phyloP scores from a whole-genome alignment of 768 basidiomycete genomes.

The Boletus vermiculosoides region DNA sequence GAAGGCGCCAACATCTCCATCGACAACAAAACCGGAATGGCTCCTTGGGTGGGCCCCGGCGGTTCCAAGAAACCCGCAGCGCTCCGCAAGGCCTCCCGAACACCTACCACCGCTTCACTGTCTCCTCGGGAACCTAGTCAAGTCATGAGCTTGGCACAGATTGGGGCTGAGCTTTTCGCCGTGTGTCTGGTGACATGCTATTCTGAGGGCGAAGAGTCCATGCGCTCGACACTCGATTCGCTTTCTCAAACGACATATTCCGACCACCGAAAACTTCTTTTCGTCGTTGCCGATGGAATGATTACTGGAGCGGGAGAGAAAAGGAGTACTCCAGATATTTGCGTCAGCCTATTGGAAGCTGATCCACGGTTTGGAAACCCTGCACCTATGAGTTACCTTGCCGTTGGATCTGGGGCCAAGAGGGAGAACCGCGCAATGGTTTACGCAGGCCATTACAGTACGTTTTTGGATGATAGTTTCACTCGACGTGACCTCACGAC shows the following conservation, averaged over 20 bases:
- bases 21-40: constrained; percentile 87
- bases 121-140: constrained; percentile 45
- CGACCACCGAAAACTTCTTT: constrained; percentile 87
- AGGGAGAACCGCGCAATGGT: constrained; percentile 94
- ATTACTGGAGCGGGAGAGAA: constrained; percentile 98
- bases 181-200: constrained; percentile 98
- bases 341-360: constrained; percentile 85
- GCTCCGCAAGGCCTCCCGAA: constrained; percentile 35
- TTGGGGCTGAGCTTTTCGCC: constrained; percentile 92
- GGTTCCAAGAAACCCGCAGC: constrained; percentile 53
- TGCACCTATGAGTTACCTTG: constrained; percentile 87
- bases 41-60: constrained; percentile 81
- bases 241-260: constrained; percentile 90
- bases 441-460: constrained; percentile 99
- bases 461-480: constrained; percentile 32
- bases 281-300: constrained; percentile 97
- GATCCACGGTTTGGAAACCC: constrained; percentile 97
- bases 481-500: not conserved
- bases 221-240: constrained; percentile 89
- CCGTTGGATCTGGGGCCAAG: constrained; percentile 89
- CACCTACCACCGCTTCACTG: constrained; percentile 47
- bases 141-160: constrained; percentile 78
- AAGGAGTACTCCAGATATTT: constrained; percentile 93
- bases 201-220: constrained; percentile 91
- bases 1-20: constrained; percentile 94